Percentiles rank a stretch among this genome's conserved stretches.
These are phyloP conservation scores for Candida silvatica DNA, from an alignment of 805 yeast genomes.

Conservation along the genomic window DNA sequence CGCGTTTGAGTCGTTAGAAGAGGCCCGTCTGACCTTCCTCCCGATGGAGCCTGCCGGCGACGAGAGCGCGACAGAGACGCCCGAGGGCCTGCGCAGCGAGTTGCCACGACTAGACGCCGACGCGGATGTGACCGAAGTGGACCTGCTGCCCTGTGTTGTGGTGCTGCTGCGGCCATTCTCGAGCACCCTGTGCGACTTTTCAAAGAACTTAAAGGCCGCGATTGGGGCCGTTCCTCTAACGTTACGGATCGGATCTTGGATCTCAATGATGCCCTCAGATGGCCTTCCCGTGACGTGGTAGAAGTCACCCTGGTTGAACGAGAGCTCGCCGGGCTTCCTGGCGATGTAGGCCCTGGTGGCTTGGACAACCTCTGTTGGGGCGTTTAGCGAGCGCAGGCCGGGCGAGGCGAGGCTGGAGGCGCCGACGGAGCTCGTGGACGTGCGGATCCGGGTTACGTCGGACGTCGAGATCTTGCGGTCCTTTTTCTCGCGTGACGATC, in stretches of 20 bases:
- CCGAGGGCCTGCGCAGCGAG: not conserved
- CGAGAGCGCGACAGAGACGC: not conserved
- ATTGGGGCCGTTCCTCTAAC: constrained; percentile 83
- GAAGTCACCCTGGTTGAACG: constrained; percentile 77
- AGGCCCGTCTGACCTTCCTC: too few relatives aligned
- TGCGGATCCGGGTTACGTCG: constrained; percentile 3
- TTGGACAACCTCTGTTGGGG: constrained; percentile 77
- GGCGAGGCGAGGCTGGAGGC: constrained; percentile 13
- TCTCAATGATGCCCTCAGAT: constrained; percentile 53
- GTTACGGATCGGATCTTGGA: constrained; percentile 75
- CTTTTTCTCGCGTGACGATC: constrained; percentile 24
- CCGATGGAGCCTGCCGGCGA: not conserved
- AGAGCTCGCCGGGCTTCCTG: constrained; percentile 73
- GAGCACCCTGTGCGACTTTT: constrained; percentile 43
- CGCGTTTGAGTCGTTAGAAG: too few relatives aligned
- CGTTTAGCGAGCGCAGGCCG: constrained; percentile 21
- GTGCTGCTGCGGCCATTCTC: too few relatives aligned
- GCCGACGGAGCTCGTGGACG: too few relatives aligned
- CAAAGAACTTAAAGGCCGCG: constrained; percentile 72
- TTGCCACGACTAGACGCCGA: not conserved
- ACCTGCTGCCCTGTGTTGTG: too few relatives aligned
- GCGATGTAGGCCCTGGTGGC: constrained; percentile 75
- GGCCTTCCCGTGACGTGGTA: constrained; percentile 68
- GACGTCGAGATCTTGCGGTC: constrained; percentile 10
- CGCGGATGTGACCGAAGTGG: constrained; percentile 3